phyloP scores from a whole-genome alignment of 208 protist species.

The Trypanosoma melophagium region DNA sequence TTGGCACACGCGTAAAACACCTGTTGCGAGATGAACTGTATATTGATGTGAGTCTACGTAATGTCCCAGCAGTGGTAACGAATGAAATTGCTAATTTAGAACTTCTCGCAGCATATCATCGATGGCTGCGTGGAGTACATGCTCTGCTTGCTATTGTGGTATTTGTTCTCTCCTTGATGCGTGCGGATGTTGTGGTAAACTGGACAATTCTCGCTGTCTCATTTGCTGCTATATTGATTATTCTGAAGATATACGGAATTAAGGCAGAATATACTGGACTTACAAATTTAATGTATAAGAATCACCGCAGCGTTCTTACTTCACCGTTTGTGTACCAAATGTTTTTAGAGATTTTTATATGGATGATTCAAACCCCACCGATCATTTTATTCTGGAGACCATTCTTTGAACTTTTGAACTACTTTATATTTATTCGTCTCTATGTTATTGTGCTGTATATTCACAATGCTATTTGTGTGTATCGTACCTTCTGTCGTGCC shows the following conservation, averaged over 20 bases:
- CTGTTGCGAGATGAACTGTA: conserved; percentile 68
- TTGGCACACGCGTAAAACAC: conserved; percentile 64
- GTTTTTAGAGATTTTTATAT: conserved; percentile 54
- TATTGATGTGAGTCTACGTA: conserved; percentile 52
- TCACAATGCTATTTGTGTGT: conserved; percentile 61
- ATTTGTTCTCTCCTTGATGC: conserved; percentile 55
- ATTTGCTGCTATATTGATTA: conserved; percentile 41
- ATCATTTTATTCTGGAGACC: conserved; percentile 42
- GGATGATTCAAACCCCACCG: conserved; percentile 74
- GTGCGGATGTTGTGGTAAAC: conserved; percentile 41
- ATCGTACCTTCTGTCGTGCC: conserved; percentile 68
- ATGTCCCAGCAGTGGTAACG: conserved; percentile 46
- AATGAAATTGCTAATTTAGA: conserved; percentile 55
- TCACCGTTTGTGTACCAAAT: conserved; percentile 74
- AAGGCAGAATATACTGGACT: conserved; percentile 63
- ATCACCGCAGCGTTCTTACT: conserved; percentile 54
- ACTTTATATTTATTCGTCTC: conserved; percentile 70
- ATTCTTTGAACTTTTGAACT: conserved; percentile 62
- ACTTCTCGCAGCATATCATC: conserved; percentile 61
- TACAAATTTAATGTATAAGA: conserved; percentile 63
- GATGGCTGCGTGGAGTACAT: conserved; percentile 72
- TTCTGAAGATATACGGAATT: conserved; percentile 61
- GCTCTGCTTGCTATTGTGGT: conserved; percentile 59
- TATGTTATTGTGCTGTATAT: conserved; percentile 74
- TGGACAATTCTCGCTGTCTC: conserved; percentile 67